phyloP scores from a whole-genome alignment of 78 protist genomes.

The Planoprotostelium fungivorum region DNA sequence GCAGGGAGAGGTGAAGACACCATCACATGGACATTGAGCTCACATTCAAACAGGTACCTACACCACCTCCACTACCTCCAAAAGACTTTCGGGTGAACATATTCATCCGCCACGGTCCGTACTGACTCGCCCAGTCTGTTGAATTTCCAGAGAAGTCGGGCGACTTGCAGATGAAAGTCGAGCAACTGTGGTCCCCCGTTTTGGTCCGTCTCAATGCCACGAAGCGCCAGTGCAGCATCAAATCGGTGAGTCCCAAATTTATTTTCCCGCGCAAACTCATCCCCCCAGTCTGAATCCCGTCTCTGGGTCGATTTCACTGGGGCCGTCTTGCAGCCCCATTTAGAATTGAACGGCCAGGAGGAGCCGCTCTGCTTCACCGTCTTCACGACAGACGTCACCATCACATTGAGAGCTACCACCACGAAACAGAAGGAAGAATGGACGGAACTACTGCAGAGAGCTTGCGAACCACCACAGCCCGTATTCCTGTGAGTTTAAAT shows the following conservation, averaged over 20 bases:
- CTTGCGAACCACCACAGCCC: too few species aligned
- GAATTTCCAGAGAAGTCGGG: neutral
- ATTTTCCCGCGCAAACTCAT: neutral
- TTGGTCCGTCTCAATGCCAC: neutral
- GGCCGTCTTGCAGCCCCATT: neutral
- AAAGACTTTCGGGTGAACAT: neutral
- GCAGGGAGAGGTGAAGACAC: neutral
- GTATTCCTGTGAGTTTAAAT: too few species aligned
- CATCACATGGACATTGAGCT: neutral
- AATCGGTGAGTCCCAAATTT: neutral
- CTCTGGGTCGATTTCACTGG: neutral
- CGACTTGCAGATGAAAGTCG: neutral
- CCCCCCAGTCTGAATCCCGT: neutral
- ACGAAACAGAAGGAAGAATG: neutral
- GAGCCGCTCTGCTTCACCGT: neutral
- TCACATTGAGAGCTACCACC: neutral
- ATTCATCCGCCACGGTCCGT: neutral
- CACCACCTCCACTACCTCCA: neutral
- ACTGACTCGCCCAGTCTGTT: neutral
- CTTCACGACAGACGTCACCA: neutral
- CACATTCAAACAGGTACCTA: neutral
- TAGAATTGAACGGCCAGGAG: neutral
- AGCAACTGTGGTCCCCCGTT: neutral
- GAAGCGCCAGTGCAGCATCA: neutral
- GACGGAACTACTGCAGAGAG: neutral